Evolutionary conservation across 2,329 filamentous ascomycete species (phyloP).

Genomic region (Verticillium klebahnii): DNA sequence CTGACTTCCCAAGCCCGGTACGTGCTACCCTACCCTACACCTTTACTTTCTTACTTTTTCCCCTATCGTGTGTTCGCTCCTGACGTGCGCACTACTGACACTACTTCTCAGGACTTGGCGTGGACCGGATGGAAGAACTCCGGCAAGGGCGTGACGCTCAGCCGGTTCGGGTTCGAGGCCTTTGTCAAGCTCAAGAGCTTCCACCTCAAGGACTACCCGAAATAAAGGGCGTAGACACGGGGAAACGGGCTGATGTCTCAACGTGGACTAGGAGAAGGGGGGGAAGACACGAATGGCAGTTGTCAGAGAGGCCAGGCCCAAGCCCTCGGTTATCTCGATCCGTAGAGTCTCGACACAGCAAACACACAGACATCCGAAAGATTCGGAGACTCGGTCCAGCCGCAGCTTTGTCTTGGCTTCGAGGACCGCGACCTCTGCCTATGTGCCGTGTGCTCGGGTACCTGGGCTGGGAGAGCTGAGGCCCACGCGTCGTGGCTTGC

Average conservation of each 20-base stretch:
- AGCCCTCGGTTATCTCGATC: background rate
- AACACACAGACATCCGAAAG: background rate
- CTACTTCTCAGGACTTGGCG: constrained; percentile 67
- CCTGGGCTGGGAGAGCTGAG: background rate
- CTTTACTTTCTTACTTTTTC: background rate
- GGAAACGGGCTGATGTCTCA: background rate
- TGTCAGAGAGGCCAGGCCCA: background rate
- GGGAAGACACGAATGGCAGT: background rate
- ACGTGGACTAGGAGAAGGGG: background rate
- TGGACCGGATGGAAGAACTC: constrained; percentile 99
- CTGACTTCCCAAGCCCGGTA: constrained; percentile 88
- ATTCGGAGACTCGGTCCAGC: background rate
- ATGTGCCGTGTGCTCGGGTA: background rate
- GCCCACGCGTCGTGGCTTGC: background rate
- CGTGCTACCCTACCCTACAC: constrained; percentile 29
- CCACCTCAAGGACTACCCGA: constrained; percentile 79
- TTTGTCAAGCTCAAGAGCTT: constrained; percentile 96
- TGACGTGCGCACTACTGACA: background rate
- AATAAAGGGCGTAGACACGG: constrained; percentile 31
- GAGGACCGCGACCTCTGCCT: background rate
- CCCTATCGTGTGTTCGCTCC: background rate
- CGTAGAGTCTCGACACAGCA: background rate
- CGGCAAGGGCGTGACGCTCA: constrained; percentile 85
- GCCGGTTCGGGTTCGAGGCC: constrained; percentile 87
- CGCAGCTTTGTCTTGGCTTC: background rate